Evolutionary conservation across 139 green algal species (phyloP), one percentile per base, ranked within the genome.

Genomic region (Ostreobium quekettii): DNA sequence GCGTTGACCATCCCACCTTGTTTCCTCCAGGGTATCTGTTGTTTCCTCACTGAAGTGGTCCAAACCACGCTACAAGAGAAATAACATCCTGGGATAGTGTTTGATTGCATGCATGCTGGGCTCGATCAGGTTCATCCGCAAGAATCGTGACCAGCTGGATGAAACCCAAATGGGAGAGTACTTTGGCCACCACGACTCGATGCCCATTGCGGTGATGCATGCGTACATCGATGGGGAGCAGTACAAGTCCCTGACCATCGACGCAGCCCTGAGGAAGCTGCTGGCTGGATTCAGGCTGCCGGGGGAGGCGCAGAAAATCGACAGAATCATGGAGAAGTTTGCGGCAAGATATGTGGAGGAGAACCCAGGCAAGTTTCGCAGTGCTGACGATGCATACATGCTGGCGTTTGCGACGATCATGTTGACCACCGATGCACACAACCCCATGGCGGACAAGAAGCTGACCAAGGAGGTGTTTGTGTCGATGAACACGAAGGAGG

Each of bases 371-470:
- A 49, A 57, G 0, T 96, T 97, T 69, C 22, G 60, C 29, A 85
- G 68, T 30, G 86, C 91, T 3, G 91, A 95, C 66, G 86, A 74
- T 33, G 85, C 91, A 0, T 96, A 97, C 73, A 63, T 96, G 48
- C 80, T 97, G 33, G 71, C 86, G 2, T 97, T 95, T 67, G 85
- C 91, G 28, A 83, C 92, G 37, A 94, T 97, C 80, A 97, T 97
- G 90, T 87, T 97, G 58, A 96, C 96, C 83, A 97, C 91, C 2
- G 91, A 97, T 66, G 87, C 87, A 1, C 91, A 97, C 86, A 96
- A 96, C 75, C 89, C 89, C 2, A 79, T 89, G 67, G 91, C 87
- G n/a, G 88, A 95, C 66, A 79, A 85, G 7, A 83, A 86, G 31
- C 81, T 97, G 66, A 74, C 48, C 29, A 67, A 74, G 38, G 75